phyloP scores from a whole-genome alignment of 1,284 basidiomycete genomes.

The Sporisorium graminicola region DNA sequence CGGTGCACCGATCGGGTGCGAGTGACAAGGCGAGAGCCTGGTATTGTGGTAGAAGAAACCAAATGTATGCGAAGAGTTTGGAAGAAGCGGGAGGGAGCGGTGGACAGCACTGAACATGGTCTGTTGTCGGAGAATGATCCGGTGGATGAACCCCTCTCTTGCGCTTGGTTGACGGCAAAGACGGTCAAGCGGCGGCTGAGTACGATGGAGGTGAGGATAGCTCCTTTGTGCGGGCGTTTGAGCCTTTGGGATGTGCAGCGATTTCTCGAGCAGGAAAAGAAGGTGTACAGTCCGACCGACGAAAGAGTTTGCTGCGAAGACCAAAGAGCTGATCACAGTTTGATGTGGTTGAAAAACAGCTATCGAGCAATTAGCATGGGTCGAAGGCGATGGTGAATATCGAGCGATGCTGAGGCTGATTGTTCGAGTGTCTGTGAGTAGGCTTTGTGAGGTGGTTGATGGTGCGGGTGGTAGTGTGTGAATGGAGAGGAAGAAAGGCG shows the following conservation, averaged over 20 bases:
- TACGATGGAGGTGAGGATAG: background rate
- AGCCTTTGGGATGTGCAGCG: background rate
- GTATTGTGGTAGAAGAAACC: constrained; percentile 55
- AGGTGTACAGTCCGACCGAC: background rate
- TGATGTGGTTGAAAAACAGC: background rate
- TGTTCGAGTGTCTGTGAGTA: background rate
- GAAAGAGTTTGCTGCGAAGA: background rate
- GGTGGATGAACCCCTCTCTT: constrained; percentile 38
- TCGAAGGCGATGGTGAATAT: background rate
- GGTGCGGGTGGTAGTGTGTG: constrained; percentile 4
- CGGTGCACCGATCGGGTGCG: constrained; percentile 29
- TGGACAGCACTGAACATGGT: constrained; percentile 54
- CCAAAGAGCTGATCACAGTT: background rate
- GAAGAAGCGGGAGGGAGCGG: constrained; percentile 52
- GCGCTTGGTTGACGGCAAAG: constrained; percentile 33
- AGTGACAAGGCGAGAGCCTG: constrained; percentile 17
- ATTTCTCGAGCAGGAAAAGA: background rate
- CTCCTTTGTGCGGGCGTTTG: background rate
- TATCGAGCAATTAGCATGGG: background rate
- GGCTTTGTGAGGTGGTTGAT: background rate
- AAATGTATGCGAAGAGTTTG: constrained; percentile 54
- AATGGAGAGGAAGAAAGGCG: background rate
- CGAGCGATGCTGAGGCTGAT: background rate
- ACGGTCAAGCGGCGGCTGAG: constrained; percentile 18
- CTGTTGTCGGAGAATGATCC: constrained; percentile 26